A percentile compares a stretch with the other conserved stretches of the same genome.
These are phyloP conservation scores for Noccaea caerulescens DNA, from an alignment of 345 rosid genomes.

Conservation along the genomic window DNA sequence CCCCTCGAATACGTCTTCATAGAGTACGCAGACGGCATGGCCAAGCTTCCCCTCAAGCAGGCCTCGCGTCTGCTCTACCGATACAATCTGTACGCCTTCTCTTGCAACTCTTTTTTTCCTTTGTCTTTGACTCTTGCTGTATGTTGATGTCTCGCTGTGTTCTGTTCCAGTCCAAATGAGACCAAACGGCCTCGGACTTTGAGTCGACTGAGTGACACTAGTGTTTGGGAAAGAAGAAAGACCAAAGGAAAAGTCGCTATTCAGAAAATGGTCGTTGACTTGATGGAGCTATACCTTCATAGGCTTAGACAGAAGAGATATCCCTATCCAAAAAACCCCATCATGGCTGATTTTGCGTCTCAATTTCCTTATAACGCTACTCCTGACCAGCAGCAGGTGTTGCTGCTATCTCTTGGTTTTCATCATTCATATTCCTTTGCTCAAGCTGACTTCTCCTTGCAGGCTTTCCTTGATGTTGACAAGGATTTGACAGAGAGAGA, in stretches of 20 bases:
- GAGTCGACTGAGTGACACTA: conserved; percentile 85
- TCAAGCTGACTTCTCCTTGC: conserved; percentile 43
- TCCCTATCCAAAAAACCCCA: conserved; percentile 73
- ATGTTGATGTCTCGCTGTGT: conserved; percentile 22
- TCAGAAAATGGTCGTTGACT: conserved; percentile 97
- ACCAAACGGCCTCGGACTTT: conserved; percentile 71
- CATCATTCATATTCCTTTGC: conserved; percentile 30
- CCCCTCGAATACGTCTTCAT: conserved; percentile 81
- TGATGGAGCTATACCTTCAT: conserved; percentile 94
- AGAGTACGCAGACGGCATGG: conserved; percentile 97
- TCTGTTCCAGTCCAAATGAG: conserved; percentile 74
- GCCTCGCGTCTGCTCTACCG: conserved; percentile 91
- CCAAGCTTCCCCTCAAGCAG: conserved; percentile 91
- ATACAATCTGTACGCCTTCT: conserved; percentile 68
- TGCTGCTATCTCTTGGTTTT: conserved; percentile 30
- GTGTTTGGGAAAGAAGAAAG: conserved; percentile 89
- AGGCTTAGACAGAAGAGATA: conserved; percentile 85
- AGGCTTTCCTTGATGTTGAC: conserved; percentile 95
- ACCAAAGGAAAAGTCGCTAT: conserved; percentile 92
- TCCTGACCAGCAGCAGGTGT: conserved; percentile 83
- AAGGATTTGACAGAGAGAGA: conserved; percentile 87
- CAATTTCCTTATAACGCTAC: conserved; percentile 86
- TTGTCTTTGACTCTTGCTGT: conserved; percentile 8
- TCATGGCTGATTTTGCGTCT: conserved; percentile 66
- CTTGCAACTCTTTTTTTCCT: neutral